Conservation (phyloP, 164 flowering plant genomes). For the Stephania japonica region DNA sequence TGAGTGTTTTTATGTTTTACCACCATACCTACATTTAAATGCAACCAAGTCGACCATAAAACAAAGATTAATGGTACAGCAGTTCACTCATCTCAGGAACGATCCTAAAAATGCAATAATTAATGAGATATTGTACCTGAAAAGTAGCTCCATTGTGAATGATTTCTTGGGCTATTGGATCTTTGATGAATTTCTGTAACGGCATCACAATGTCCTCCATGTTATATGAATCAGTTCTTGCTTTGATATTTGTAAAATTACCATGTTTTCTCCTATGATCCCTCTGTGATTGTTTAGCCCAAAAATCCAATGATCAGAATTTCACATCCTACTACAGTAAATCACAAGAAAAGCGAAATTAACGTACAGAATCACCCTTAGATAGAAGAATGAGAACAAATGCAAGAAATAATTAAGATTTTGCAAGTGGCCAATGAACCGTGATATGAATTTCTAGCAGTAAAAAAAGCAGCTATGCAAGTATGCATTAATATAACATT, state of each 20-base stretch:
- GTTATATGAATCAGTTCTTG: slow-evolving; percentile 46
- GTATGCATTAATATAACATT: background rate
- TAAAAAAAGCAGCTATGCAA: no score
- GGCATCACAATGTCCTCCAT: slow-evolving; percentile 77
- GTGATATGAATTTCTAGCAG: background rate
- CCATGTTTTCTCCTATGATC: slow-evolving; percentile 54
- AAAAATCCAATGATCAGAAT: background rate
- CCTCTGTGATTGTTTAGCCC: slow-evolving; percentile 41
- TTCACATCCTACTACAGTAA: background rate
- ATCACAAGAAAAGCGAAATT: background rate
- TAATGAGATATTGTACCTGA: slow-evolving; percentile 47
- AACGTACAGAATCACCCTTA: background rate
- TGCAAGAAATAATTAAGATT: background rate
- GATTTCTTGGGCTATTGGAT: slow-evolving; percentile 70
- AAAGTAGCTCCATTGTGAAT: slow-evolving; percentile 96
- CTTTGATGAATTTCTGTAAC: slow-evolving; percentile 55
- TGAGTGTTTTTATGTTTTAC: no score
- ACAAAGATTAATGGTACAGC: no score
- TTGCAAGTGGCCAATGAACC: background rate
- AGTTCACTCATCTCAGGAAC: no score
- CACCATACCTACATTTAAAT: no score
- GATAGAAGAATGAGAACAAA: background rate
- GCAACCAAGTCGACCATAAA: no score
- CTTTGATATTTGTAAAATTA: slow-evolving; percentile 13
- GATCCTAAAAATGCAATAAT: background rate